Percentiles rank a stretch among this genome's conserved stretches.
These are phyloP conservation scores for Aspergillus intermedius DNA, from an alignment of 2,329 filamentous ascomycete species.

Conservation along the genomic window DNA sequence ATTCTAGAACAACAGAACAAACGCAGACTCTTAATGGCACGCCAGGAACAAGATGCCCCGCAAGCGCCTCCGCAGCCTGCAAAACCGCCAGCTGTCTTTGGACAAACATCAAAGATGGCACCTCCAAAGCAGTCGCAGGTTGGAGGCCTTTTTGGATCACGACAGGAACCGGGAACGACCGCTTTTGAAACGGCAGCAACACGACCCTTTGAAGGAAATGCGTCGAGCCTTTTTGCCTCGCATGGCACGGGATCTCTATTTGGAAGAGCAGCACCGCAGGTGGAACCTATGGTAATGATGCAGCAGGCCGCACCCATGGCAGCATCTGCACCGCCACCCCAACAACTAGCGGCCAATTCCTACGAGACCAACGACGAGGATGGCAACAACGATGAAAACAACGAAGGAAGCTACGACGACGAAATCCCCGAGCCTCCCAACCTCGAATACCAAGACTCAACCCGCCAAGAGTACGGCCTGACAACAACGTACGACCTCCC, in stretches of 20 bases:
- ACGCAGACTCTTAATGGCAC: not conserved
- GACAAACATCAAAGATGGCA: no score
- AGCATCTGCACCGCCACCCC: not conserved
- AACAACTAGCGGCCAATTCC: slow-evolving; percentile 5
- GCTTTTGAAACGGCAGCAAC: no score
- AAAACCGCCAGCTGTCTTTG: not conserved
- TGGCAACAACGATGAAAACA: not conserved
- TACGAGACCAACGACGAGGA: slow-evolving; percentile 12
- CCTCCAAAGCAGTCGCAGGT: no score
- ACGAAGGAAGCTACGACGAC: slow-evolving; percentile 6
- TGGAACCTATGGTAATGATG: not conserved
- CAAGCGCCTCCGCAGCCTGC: not conserved
- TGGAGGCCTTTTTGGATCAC: no score
- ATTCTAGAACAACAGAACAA: slow-evolving; percentile 2
- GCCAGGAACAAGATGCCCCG: not conserved
- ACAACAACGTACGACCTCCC: slow-evolving; percentile 38
- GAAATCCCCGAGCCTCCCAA: slow-evolving; percentile 2
- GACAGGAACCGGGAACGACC: no score
- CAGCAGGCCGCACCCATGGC: not conserved
- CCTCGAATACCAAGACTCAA: slow-evolving; percentile 25
- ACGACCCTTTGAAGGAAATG: no score
- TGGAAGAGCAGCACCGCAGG: not conserved
- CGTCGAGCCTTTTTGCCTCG: no score
- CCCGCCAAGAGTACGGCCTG: slow-evolving; percentile 36
- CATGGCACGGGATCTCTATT: not conserved